phyloP scores from a whole-genome alignment of 2,329 filamentous ascomycete genomes.

The Claviceps maximensis region DNA sequence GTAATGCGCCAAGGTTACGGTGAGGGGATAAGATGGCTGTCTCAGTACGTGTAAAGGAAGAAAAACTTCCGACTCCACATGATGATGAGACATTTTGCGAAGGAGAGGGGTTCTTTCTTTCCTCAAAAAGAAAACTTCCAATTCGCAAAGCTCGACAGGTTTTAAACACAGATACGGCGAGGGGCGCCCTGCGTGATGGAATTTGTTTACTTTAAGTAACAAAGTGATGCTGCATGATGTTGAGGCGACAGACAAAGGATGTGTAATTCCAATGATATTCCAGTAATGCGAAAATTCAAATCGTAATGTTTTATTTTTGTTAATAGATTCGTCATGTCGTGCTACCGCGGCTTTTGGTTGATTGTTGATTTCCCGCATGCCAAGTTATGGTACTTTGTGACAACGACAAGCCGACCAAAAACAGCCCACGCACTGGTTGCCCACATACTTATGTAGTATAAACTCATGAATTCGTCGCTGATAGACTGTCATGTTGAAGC shows the following conservation, averaged over 20 bases:
- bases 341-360: too few relatives aligned
- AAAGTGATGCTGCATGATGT: conserved; percentile 9
- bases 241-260: conserved; percentile 19
- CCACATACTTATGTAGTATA: too few relatives aligned
- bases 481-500: too few relatives aligned
- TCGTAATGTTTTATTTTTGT: not conserved
- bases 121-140: too few relatives aligned
- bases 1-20: conserved; percentile 96
- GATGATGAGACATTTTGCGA: not conserved
- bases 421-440: too few relatives aligned
- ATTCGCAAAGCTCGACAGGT: not conserved
- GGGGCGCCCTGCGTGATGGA: not conserved
- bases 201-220: conserved; percentile 2
- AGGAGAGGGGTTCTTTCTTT: not conserved
- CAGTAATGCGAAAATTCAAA: conserved; percentile 1
- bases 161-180: not conserved
- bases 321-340: not conserved
- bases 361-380: too few relatives aligned
- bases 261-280: conserved; percentile 16
- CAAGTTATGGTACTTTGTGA: too few relatives aligned
- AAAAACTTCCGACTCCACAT: not conserved
- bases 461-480: too few relatives aligned
- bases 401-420: too few relatives aligned
- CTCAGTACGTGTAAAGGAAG: conserved; percentile 66
- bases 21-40: conserved; percentile 82